A percentile compares a stretch with the other conserved stretches of the same genome.
These are phyloP conservation scores for Plantago coronopus DNA, from an alignment of 305 asterid genomes.

Conservation along the genomic window DNA sequence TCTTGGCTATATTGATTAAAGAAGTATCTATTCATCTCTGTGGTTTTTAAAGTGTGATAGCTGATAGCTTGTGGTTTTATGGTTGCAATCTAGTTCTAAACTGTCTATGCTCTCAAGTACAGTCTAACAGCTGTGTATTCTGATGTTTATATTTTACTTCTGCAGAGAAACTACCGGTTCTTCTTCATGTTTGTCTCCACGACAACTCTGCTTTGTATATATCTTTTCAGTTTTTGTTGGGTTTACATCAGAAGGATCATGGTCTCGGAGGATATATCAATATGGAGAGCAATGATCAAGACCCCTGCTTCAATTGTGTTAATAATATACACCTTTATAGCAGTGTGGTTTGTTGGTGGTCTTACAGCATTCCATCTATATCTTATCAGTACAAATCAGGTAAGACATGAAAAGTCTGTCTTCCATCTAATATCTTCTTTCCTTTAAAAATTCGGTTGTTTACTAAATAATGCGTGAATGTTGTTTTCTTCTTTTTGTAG, in stretches of 20 bases:
- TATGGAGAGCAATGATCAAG: slow-evolving; percentile 54
- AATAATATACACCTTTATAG: slow-evolving; percentile 56
- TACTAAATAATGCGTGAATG: not conserved
- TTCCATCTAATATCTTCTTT: no score
- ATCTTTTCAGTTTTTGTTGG: slow-evolving; percentile 57
- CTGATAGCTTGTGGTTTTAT: no score
- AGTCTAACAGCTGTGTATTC: not conserved
- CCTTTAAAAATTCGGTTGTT: slow-evolving; percentile 1
- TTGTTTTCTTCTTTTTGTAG: slow-evolving; percentile 41
- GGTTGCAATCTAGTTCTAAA: no score
- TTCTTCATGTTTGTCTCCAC: slow-evolving; percentile 85
- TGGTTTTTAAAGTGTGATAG: no score
- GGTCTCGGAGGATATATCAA: slow-evolving; percentile 33
- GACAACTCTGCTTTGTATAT: slow-evolving; percentile 62
- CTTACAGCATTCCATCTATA: slow-evolving; percentile 79
- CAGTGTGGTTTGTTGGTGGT: slow-evolving; percentile 89
- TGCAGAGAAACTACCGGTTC: slow-evolving; percentile 83
- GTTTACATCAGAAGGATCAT: slow-evolving; percentile 52
- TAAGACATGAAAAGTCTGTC: no score
- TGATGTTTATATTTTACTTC: not conserved
- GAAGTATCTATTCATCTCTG: no score
- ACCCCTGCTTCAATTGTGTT: slow-evolving; percentile 71
- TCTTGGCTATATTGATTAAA: no score
- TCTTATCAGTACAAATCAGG: slow-evolving; percentile 75
- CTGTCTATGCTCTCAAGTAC: no score